A percentile compares a stretch with the other conserved stretches of the same genome.
These are phyloP conservation scores for Chlorella sp. DNA, from an alignment of 139 green algal genomes.

Conservation along the genomic window DNA sequence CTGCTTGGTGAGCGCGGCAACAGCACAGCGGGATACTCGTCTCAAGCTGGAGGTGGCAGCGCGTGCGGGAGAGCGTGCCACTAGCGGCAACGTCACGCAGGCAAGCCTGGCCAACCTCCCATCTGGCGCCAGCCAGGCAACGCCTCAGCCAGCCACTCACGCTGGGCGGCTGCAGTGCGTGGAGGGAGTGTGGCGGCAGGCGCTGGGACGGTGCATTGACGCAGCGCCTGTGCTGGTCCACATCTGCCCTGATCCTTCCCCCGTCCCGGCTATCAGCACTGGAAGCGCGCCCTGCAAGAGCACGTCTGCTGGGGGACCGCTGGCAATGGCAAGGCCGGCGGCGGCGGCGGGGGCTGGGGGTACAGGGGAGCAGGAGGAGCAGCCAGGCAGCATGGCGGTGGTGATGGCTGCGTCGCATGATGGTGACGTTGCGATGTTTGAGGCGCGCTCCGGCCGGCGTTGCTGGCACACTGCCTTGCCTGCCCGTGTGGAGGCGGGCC, in stretches of 20 bases:
- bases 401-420: conserved; percentile 14
- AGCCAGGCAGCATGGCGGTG: neutral
- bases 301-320: neutral
- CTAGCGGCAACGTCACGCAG: too few species aligned
- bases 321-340: too few species aligned
- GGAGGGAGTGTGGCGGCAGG: conserved; percentile 15
- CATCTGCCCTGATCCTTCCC: neutral
- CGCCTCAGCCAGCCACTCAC: too few species aligned
- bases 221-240: conserved; percentile 11
- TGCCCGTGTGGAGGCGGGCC: conserved; percentile 13
- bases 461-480: conserved; percentile 15
- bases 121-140: too few species aligned
- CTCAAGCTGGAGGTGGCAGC: too few species aligned
- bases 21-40: too few species aligned
- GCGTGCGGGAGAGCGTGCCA: too few species aligned
- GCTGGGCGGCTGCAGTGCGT: too few species aligned
- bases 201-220: conserved; percentile 18
- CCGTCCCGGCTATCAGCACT: too few species aligned
- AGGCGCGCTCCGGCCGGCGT: conserved; percentile 1
- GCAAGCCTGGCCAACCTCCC: too few species aligned
- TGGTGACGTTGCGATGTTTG: conserved; percentile 15
- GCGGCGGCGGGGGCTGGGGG: too few species aligned
- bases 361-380: neutral
- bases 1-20: too few species aligned
- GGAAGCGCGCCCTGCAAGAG: neutral